A percentile compares a stretch with the other conserved stretches of the same genome.
Evolutionary conservation across 2,329 filamentous ascomycete species (phyloP).

Genomic region (Colletotrichum graminicola): DNA sequence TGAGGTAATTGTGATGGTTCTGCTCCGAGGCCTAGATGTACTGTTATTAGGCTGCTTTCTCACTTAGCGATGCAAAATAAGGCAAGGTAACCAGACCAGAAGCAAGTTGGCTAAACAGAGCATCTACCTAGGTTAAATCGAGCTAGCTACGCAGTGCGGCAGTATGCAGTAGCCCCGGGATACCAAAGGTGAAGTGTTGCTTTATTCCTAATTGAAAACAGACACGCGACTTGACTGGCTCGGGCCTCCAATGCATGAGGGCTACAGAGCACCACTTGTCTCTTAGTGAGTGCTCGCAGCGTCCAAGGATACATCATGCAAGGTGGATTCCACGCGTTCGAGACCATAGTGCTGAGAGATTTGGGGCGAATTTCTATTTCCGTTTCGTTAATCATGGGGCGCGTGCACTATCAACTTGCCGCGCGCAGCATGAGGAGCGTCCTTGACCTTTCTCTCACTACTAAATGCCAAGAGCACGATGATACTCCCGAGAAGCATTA

Average conservation of each 20-base stretch:
- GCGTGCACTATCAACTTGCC: background rate
- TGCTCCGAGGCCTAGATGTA: no score
- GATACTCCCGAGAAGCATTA: background rate
- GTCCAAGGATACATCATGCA: background rate
- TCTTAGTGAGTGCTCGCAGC: background rate
- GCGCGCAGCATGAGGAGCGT: background rate
- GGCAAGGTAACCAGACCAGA: background rate
- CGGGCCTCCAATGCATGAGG: constrained; percentile 3
- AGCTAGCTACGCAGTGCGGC: background rate
- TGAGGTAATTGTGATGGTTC: background rate
- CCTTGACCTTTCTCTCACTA: background rate
- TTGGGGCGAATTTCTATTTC: background rate
- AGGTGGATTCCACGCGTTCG: background rate
- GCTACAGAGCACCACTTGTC: background rate
- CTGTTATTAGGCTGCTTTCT: background rate
- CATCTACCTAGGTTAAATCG: background rate
- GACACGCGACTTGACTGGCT: constrained; percentile 38
- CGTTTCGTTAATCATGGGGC: no score
- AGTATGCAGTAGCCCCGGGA: constrained; percentile 30
- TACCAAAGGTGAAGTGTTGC: constrained; percentile 30
- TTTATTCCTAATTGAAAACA: constrained; percentile 39
- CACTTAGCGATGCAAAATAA: background rate
- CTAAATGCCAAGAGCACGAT: background rate
- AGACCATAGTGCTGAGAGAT: background rate
- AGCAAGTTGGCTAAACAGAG: background rate